Conservation (phyloP, 2,329 filamentous ascomycete species). For the Apiospora koreana region DNA sequence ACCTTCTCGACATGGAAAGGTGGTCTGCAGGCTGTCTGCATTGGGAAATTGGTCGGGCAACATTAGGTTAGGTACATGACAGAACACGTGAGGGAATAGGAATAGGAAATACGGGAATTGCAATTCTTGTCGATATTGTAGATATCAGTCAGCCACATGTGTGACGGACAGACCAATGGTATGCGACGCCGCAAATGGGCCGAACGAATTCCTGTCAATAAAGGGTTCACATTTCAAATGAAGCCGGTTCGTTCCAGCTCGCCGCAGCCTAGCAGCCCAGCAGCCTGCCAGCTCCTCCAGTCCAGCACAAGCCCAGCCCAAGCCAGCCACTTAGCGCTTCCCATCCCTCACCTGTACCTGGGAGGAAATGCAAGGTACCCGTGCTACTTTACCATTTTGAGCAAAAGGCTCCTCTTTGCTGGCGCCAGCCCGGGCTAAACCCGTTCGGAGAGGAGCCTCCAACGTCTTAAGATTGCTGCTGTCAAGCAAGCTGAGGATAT, state of each 20-base stretch:
- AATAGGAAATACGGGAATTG: neutral
- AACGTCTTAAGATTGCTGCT: neutral
- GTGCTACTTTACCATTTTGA: neutral
- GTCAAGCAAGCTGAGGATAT: neutral
- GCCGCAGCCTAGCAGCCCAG: no score
- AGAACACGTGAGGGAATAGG: neutral
- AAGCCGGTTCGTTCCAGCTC: constrained; percentile 5
- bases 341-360: neutral
- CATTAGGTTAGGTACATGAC: no score
- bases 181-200: neutral
- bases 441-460: neutral
- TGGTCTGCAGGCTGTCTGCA: neutral
- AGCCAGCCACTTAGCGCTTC: constrained; percentile 4
- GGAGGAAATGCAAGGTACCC: neutral
- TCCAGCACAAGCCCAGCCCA: neutral
- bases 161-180: neutral
- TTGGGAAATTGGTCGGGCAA: neutral
- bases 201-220: constrained; percentile 7
- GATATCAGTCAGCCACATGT: neutral
- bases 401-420: neutral
- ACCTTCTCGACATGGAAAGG: constrained; percentile 7
- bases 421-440: neutral
- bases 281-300: no score
- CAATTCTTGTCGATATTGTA: neutral
- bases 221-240: constrained; percentile 2